A percentile compares a stretch with the other conserved stretches of the same genome.
Conservation (phyloP, 768 basidiomycete species). For the Austroboletus eburneus region DNA sequence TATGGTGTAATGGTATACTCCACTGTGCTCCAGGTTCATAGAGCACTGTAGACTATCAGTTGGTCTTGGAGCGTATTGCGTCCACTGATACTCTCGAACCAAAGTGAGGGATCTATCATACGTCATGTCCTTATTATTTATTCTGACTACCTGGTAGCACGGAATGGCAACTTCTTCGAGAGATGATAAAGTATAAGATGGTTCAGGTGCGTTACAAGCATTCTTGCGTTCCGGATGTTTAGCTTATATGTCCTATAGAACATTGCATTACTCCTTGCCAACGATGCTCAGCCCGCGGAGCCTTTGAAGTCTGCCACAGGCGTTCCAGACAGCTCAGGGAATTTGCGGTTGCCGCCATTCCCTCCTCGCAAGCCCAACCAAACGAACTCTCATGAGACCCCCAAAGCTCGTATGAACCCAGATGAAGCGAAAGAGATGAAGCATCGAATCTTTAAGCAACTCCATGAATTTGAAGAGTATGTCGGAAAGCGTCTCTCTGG, state of each 20-base stretch:
- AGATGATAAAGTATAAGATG: slow-evolving; percentile 70
- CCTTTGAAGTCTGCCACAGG: slow-evolving; percentile 38
- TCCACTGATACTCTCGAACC: slow-evolving; percentile 63
- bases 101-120: slow-evolving; percentile 25
- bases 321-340: slow-evolving; percentile 39
- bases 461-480: slow-evolving; percentile 75
- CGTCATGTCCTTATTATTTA: slow-evolving; percentile 4
- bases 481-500: slow-evolving; percentile 21
- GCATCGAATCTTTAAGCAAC: slow-evolving; percentile 51
- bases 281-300: slow-evolving; percentile 35
- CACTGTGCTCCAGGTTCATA: slow-evolving; percentile 6
- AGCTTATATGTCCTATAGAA: slow-evolving; percentile 37
- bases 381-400: slow-evolving; percentile 47
- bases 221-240: neutral
- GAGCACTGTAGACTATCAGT: slow-evolving; percentile 59
- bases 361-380: slow-evolving; percentile 52
- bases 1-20: slow-evolving; percentile 20
- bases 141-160: slow-evolving; percentile 36
- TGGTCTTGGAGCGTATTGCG: slow-evolving; percentile 56
- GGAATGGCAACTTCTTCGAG: slow-evolving; percentile 68
- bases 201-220: slow-evolving; percentile 44
- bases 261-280: slow-evolving; percentile 43
- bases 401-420: slow-evolving; percentile 55
- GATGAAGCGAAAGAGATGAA: slow-evolving; percentile 59
- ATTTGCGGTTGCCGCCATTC: slow-evolving; percentile 71